Evolutionary conservation across 768 basidiomycete species (phyloP).

Genomic region (Galerina marginata): DNA sequence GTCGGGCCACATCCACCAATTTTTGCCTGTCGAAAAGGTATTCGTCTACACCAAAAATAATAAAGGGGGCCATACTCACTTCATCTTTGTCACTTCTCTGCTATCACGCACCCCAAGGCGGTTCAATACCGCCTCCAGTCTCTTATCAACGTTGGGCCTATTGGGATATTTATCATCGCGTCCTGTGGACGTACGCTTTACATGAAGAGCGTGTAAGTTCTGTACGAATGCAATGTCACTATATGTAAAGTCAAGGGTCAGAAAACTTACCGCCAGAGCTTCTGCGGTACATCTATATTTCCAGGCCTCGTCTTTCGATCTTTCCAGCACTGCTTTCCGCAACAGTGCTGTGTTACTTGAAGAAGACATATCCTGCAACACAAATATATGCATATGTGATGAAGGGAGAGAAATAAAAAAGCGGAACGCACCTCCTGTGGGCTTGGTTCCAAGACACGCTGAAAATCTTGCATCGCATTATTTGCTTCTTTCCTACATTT

Average conservation of each 20-base stretch:
- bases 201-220: constrained; percentile 19
- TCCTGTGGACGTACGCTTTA: not conserved
- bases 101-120: constrained; percentile 10
- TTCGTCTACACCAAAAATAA: not conserved
- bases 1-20: constrained; percentile 15
- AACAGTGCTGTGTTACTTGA: not conserved
- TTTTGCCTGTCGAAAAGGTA: constrained; percentile 2
- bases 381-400: not conserved
- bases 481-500: constrained; percentile 5
- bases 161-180: not conserved
- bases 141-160: not conserved
- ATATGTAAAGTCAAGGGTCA: not conserved
- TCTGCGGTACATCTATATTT: constrained; percentile 22
- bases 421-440: not conserved
- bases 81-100: constrained; percentile 11
- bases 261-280: constrained; percentile 30
- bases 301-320: not conserved
- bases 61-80: constrained; percentile 4
- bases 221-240: not conserved
- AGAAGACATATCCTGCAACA: not conserved
- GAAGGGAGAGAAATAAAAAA: not conserved
- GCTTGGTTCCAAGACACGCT: not conserved
- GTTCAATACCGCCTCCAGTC: constrained; percentile 1
- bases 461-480: not conserved
- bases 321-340: not conserved